A percentile compares a stretch with the other conserved stretches of the same genome.
phyloP scores from a whole-genome alignment of 345 rosid species.

The Gossypioides kirkii region DNA sequence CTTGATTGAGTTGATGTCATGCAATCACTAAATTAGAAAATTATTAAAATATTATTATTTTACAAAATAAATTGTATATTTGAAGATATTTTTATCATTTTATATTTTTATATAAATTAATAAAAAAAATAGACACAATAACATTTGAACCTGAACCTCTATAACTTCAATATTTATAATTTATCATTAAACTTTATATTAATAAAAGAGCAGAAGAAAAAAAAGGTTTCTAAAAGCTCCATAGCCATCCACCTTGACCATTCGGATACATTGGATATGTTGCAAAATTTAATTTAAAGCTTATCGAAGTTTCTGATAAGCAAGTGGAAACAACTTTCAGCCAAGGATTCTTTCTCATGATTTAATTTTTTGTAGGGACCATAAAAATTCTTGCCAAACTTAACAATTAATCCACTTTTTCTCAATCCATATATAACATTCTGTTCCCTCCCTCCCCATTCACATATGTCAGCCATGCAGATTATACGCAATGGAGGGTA shows the following conservation, averaged over 20 bases:
- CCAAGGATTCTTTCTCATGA: conserved; percentile 22
- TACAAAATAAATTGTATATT: too few relatives aligned
- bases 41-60: too few relatives aligned
- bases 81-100: too few relatives aligned
- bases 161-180: too few relatives aligned
- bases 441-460: conserved; percentile 7
- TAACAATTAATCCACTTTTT: background rate
- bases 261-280: conserved; percentile 38
- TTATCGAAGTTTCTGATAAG: conserved; percentile 21
- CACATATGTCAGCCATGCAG: conserved; percentile 27
- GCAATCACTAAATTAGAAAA: too few relatives aligned
- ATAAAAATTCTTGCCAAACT: conserved; percentile 10
- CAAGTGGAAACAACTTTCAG: conserved; percentile 14
- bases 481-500: conserved; percentile 25
- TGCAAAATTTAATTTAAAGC: background rate
- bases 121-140: too few relatives aligned
- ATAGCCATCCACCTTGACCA: conserved; percentile 54
- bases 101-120: too few relatives aligned
- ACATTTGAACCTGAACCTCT: too few relatives aligned
- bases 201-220: conserved; percentile 8
- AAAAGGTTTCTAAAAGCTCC: background rate
- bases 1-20: too few relatives aligned
- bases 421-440: conserved; percentile 13
- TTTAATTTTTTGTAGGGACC: conserved; percentile 8
- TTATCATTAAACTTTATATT: too few relatives aligned